These are phyloP conservation scores for Syncephalastrum monosporum DNA, from an alignment of 371 early-diverging fungal genomes.

Conservation along the genomic window DNA sequence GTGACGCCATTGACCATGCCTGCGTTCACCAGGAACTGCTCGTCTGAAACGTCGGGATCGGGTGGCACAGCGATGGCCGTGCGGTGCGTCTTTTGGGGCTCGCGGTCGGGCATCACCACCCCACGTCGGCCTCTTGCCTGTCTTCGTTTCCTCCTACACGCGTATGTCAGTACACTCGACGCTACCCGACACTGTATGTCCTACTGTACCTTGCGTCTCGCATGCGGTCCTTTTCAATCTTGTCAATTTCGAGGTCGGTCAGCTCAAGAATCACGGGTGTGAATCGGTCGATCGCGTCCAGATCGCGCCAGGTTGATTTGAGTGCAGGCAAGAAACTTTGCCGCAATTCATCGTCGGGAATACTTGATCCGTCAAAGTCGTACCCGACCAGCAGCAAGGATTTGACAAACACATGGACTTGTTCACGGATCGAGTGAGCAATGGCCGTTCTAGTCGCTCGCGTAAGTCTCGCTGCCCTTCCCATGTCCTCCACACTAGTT, in stretches of 20 bases:
- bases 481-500: too few relatives aligned
- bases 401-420: conserved; percentile 81
- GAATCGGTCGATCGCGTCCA: conserved; percentile 51
- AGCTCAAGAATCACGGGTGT: conserved; percentile 68
- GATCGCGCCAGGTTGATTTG: conserved; percentile 47
- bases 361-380: conserved; percentile 57
- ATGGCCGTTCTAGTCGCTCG: conserved; percentile 70
- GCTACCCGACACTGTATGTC: too few relatives aligned
- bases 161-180: too few relatives aligned
- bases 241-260: conserved; percentile 73
- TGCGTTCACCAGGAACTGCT: conserved; percentile 31
- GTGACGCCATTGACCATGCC: conserved; percentile 9
- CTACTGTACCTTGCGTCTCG: conserved; percentile 48
- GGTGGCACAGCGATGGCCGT: conserved; percentile 40
- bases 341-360: conserved; percentile 77
- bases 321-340: conserved; percentile 71
- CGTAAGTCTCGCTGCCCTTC: conserved; percentile 2
- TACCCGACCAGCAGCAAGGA: conserved; percentile 82
- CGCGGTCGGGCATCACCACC: conserved; percentile 70
- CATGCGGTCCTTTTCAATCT: conserved; percentile 79
- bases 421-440: conserved; percentile 93
- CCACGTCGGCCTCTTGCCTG: conserved; percentile 76
- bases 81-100: conserved; percentile 47
- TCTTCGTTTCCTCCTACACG: conserved; percentile 72
- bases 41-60: conserved; percentile 43